Base-by-base conservation (phyloP, 345 rosid genomes). In the Crucihimalaya himalaica region DNA sequence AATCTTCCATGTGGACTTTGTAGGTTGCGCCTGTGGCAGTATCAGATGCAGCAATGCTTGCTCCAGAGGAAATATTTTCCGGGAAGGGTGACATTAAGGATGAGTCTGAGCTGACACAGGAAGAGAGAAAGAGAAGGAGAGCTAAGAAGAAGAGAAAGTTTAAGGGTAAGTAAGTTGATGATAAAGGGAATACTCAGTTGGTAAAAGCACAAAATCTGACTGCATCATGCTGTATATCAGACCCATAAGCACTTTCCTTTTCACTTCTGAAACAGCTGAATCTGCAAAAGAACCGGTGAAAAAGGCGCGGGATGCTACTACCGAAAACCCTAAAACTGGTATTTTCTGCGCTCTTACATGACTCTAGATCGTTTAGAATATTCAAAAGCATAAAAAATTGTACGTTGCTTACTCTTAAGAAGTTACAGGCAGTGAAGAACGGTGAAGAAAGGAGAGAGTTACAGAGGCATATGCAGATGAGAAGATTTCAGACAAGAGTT, bases 1-100 rank as follows among this genome's bases (percentile, higher is more conserved):
- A 14, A 55, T 79, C 40, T 72, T 82, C 74, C 32, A 4, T 76
- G 79, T 55, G 45, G 74, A 84, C 39, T 63, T 50, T 50, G 68
- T 68, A 75, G 97, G 88, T 87, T 88, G 97, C 99, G 53, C 99
- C 99, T 16, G 20, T 90, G 85, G 94, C 96, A 31, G 88, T 92
- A 53, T 90, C 97, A 29, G 98, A 89, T 88, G 97, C 97, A 12
- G 91, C 98, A 76, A 92, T 95, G 98, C 87, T 92, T 78, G 99
- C 98, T 55, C 99, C 98, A 9, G 96, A 95, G 82, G 99, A 92
- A 79, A 86, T 92, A 27, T 95, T 90, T 82, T 50, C 80, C 1
- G 94, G 97, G 57, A 90, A 86, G 86, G 94, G 98, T 65, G 80
- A 90, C 35, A 74, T 95, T 35, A 90, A 92, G 83, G 99, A 90